Evolutionary conservation across 768 basidiomycete species (phyloP), one percentile per base, ranked within the genome.

Genomic region (Leucosporidium creatinivorum): DNA sequence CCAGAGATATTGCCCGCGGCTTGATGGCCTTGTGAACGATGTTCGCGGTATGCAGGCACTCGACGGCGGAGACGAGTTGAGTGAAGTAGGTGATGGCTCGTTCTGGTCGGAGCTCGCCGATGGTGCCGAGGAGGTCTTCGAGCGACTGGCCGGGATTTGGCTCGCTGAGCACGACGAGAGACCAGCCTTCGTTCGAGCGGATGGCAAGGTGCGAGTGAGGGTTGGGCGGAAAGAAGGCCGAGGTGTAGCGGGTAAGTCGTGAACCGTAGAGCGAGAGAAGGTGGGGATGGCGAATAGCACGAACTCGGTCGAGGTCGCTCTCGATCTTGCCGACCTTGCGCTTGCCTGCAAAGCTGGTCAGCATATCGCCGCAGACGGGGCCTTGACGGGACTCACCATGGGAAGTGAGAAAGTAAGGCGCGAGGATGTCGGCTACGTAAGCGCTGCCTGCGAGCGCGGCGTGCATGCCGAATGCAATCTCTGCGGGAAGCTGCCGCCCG

Each of bases 321-420:
- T 69, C 68, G 52, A 73, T 47, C 31, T 73, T 73, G 49, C 60
- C 47, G 26, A 73, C 33, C 25, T 73, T 73, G 25, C 72, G 72
- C 39, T 65, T 67, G 8, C 68, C 67, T 68, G 59, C 12, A 8
- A 19, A 6, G 1, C 4, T 2, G 2, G 48, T 54, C 21, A 54
- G 58, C 15, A 8, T 1, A 13, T 18, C 1, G 47, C 1, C 7
- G 19, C 2, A 4, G 2, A 31, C 8, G 12, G 48, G 18, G n/a
- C 3, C 9, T 12, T 17, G 5, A 30, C n/a, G n/a, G 1, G 17
- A 39, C 61, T 12, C 7, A 64, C 67, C 72, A 55, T 69, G 72
- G 1, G 72, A 61, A 0, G 66, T 67, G 57, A 67, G 66, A 26
- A 67, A 69, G 68, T 69, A 73, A 0, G 72, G 66, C 23, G 66